These are phyloP conservation scores for Larix kaempferi DNA, from an alignment of 75 land plant genomes.

Conservation along the genomic window DNA sequence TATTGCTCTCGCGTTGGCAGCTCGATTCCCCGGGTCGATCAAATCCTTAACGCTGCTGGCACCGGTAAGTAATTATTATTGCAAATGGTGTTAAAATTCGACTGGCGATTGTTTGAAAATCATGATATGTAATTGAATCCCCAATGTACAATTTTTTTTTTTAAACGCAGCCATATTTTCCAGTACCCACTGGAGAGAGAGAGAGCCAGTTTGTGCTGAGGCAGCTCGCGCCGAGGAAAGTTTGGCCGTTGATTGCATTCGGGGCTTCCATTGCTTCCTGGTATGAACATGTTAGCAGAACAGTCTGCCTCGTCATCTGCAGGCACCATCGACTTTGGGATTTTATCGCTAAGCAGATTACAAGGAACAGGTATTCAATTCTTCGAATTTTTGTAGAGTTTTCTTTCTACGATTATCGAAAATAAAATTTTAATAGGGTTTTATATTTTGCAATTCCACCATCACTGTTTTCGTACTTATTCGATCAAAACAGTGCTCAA, in stretches of 20 bases:
- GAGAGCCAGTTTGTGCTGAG: constrained; percentile 56
- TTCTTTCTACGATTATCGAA: too few species aligned
- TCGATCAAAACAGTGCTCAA: too few species aligned
- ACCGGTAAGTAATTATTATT: constrained; percentile 44
- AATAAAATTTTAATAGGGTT: too few species aligned
- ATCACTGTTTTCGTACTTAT: too few species aligned
- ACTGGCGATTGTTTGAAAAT: not conserved
- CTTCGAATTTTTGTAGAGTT: not conserved
- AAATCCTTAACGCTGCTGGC: constrained; percentile 77
- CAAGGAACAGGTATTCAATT: constrained; percentile 25
- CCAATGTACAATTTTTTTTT: not conserved
- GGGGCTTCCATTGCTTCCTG: constrained; percentile 83
- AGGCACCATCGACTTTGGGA: constrained; percentile 82
- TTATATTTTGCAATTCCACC: too few species aligned
- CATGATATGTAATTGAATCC: not conserved
- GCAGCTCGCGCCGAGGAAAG: constrained; percentile 67
- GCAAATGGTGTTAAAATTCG: too few species aligned
- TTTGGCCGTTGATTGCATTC: constrained; percentile 78
- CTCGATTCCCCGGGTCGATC: constrained; percentile 51
- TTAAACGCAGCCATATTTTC: constrained; percentile 75
- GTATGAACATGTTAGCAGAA: constrained; percentile 84
- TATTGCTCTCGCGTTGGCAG: constrained; percentile 78
- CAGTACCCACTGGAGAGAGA: constrained; percentile 48
- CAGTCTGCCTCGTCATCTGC: constrained; percentile 60
- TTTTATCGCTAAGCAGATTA: not conserved